A percentile compares a stretch with the other conserved stretches of the same genome.
Conservation (phyloP, 2,329 filamentous ascomycete species). For the Diplodia mutila region DNA sequence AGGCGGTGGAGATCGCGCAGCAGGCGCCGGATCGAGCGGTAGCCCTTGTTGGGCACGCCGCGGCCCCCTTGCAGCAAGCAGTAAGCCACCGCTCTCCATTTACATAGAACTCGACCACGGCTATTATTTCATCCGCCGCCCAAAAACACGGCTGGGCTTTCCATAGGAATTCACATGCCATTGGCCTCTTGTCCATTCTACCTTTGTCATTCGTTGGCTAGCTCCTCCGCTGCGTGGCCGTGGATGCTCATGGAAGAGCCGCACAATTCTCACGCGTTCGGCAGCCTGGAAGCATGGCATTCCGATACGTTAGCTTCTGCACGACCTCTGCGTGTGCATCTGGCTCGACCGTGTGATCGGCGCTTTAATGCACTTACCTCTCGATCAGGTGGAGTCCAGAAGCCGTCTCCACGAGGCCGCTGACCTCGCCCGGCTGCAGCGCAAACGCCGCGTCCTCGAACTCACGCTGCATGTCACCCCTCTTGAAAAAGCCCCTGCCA, state of each 20-base stretch:
- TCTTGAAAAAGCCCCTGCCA: slow-evolving; percentile 81
- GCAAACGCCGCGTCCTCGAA: slow-evolving; percentile 96
- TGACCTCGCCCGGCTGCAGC: slow-evolving; percentile 85
- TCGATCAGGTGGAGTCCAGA: slow-evolving; percentile 96
- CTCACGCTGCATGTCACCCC: slow-evolving; percentile 97
- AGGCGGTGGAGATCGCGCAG: slow-evolving; percentile 4
- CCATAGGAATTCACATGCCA: slow-evolving; percentile 20
- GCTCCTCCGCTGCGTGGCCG: slow-evolving; percentile 3
- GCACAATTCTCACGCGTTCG: slow-evolving; percentile 15
- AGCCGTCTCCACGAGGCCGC: slow-evolving; percentile 84
- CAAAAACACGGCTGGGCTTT: slow-evolving; percentile 5
- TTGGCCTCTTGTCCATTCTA: slow-evolving; percentile 21
- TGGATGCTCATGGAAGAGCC: slow-evolving; percentile 13
- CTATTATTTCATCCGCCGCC: slow-evolving; percentile 18
- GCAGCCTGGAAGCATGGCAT: slow-evolving; percentile 16
- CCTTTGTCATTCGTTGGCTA: slow-evolving; percentile 18
- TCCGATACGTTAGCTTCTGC: slow-evolving; percentile 16
- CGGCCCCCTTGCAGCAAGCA: slow-evolving; percentile 23
- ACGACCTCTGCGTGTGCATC: slow-evolving; percentile 11
- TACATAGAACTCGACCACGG: slow-evolving; percentile 15
- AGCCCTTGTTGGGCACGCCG: neutral
- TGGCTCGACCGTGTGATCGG: neutral
- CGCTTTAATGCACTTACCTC: slow-evolving; percentile 62
- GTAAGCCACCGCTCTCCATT: slow-evolving; percentile 2
- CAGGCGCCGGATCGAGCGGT: slow-evolving; percentile 7